Evolutionary conservation across 1,284 basidiomycete genomes (phyloP).

Genomic region (Gomphus bonarii): DNA sequence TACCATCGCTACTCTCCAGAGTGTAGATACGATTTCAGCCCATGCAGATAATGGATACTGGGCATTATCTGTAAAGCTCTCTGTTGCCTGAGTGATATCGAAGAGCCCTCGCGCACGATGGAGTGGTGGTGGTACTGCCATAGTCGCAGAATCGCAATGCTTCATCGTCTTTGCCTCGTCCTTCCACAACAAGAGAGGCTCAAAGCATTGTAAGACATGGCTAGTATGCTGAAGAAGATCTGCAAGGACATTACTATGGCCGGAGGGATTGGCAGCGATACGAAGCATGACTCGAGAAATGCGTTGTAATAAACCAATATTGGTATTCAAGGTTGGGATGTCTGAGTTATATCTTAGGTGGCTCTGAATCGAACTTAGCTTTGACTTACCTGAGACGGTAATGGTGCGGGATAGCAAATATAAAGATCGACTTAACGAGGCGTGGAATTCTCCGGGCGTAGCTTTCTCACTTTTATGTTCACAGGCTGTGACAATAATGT

Average conservation of each 20-base stretch:
- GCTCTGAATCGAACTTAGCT: background rate
- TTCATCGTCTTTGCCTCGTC: constrained; percentile 19
- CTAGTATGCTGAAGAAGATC: background rate
- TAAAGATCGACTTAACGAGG: constrained; percentile 5
- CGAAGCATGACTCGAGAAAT: constrained; percentile 22
- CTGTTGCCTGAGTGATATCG: constrained; percentile 14
- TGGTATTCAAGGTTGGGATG: constrained; percentile 18
- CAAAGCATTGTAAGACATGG: constrained; percentile 2
- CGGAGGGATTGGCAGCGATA: constrained; percentile 16
- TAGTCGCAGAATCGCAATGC: constrained; percentile 10
- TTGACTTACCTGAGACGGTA: background rate
- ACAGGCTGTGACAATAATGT: constrained; percentile 34
- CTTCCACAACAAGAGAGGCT: constrained; percentile 17
- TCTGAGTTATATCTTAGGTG: constrained; percentile 14
- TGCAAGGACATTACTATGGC: background rate
- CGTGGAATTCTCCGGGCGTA: background rate
- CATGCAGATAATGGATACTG: constrained; percentile 29
- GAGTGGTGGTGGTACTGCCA: constrained; percentile 19
- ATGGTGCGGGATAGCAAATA: background rate
- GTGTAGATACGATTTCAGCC: constrained; percentile 41
- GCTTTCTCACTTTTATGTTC: background rate
- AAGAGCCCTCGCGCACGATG: constrained; percentile 33
- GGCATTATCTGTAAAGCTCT: constrained; percentile 11
- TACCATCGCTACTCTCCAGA: constrained; percentile 50
- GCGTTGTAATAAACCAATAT: background rate